Evolutionary conservation across 768 basidiomycete species (phyloP), one percentile per base, ranked within the genome.

Genomic region (Boletus tylopilopsis): DNA sequence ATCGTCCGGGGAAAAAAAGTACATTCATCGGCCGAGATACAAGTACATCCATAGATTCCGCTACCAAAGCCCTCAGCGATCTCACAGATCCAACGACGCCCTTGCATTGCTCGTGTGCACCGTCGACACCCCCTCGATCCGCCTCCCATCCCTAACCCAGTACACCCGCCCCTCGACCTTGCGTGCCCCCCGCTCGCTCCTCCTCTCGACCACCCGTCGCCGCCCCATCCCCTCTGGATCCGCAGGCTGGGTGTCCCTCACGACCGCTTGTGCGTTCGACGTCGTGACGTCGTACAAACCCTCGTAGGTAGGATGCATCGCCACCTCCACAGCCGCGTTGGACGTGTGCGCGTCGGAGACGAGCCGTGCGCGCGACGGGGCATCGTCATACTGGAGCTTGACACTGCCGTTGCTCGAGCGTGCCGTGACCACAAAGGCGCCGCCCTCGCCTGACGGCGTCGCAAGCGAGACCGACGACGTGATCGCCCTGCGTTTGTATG

Each of bases 291-390:
- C 54, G 53, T 71, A 76, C 18, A 46, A 44, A 34, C 77, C 77
- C 45, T 78, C 75, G 45, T 60, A 78, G 15, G 71, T 62, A 4
- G 58, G 43, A 9, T 71, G 70, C 44, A 76, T 62, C 29, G 13
- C 32, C 2, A 68, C 63, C 9, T 22, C 37, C 6, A 62, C 70
- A 0, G 45, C 40, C 0, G 49, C 25, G 35, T 78, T 76, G 5
- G 72, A 68, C 13, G 75, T 71, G 10, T 22, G 42, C 22, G 36
- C 70, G 4, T 57, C 50, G n/a, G 73, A 60, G 0, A 42, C 33
- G n/a, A 78, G 69, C n/a, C 38, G 25, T 0, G 67, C 56, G 41
- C 62, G 36, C 32, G 62, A 23, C 0, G 76, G 75, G 0, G 63
- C 47, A 11, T 67, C 62, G 7, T 51, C 47, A 47, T 71, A 68